Base-by-base conservation (phyloP, 2,329 filamentous ascomycete species). In the Trichoderma sp. region DNA sequence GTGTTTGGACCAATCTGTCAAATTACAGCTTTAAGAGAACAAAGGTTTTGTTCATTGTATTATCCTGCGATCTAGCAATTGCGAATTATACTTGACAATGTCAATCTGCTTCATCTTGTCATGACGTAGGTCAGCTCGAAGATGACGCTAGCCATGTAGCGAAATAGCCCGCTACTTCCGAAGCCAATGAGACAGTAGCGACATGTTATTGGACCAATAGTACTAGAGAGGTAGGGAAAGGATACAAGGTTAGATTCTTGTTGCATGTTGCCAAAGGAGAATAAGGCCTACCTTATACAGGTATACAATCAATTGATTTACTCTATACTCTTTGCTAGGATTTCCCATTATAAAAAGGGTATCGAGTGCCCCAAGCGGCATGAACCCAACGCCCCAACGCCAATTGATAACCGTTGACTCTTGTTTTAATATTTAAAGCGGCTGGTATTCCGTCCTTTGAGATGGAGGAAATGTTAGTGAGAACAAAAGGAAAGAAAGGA, bases 271-370 rank as follows among this genome's bases (percentile, higher is more conserved):
- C 6, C 8, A 43, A n/a, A 8, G 13, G 2, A 43, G 3, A 10
- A 8, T 43, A 43, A 13, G 10, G 14, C 10, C n/a, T n/a, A n/a
- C n/a, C n/a, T 14, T 19, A 16, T 6, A 24, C 7, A n/a, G n/a
- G n/a, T 47, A 19, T 19, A 27, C 19, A 31, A 47, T 37, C n/a
- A 47, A 49, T 47, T 29, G 37, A 47, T 53, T 21, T 19, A 7
- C 8, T 68, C 43, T 60, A 76, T 73, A 68, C 71, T 71, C 71
- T 75, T 73, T 60, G 49, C 64, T 68, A 68, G 68, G 40, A 69
- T 71, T 67, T 59, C 57, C 60, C 66, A 70, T 62, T 57, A 60
- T 59, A 57, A 71, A 57, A 70, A 73, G 58, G 65, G 66, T 68
- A 68, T 68, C 49, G 27, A 62, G 56, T 68, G 66, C 57, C 33